phyloP scores from a whole-genome alignment of 306 rosid species.

The Hippophae gyantsensis region DNA sequence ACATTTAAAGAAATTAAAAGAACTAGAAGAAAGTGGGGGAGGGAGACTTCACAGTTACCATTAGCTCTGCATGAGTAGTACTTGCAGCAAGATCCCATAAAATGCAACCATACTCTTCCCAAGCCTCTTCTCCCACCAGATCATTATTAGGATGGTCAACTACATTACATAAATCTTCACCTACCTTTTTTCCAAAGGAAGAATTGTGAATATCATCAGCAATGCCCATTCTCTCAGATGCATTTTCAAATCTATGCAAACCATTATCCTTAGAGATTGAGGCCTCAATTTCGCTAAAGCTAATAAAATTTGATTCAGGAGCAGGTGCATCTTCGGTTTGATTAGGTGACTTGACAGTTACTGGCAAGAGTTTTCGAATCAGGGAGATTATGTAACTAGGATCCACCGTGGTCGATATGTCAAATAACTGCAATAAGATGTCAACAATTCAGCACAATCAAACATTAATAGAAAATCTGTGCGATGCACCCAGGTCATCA shows the following conservation, averaged over 20 bases:
- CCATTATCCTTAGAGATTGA: constrained; percentile 15
- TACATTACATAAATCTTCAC: constrained; percentile 8
- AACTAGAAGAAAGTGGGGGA: constrained; percentile 1
- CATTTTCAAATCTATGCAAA: constrained; percentile 4
- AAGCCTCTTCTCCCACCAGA: constrained; percentile 30
- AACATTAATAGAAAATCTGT: too few relatives aligned
- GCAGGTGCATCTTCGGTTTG: constrained; percentile 13
- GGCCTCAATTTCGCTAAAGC: constrained; percentile 21
- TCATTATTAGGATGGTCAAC: constrained; percentile 13
- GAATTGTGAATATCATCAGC: constrained; percentile 28
- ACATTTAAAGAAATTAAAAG: background rate
- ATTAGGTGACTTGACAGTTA: constrained; percentile 16
- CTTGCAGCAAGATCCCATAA: constrained; percentile 88
- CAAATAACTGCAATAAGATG: constrained; percentile 52
- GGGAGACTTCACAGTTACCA: constrained; percentile 40
- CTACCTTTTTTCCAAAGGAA: constrained; percentile 19
- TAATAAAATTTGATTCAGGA: constrained; percentile 10
- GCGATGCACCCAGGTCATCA: too few relatives aligned
- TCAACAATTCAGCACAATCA: background rate
- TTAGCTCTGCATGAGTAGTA: constrained; percentile 76
- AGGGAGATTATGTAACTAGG: constrained; percentile 81
- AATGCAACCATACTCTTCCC: constrained; percentile 87
- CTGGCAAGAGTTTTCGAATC: constrained; percentile 76
- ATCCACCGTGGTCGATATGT: constrained; percentile 84
- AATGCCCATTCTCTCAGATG: constrained; percentile 35